Percentiles rank a stretch among this genome's conserved stretches.
Conservation (phyloP, 1,284 basidiomycete species). For the Tremellales sp. region DNA sequence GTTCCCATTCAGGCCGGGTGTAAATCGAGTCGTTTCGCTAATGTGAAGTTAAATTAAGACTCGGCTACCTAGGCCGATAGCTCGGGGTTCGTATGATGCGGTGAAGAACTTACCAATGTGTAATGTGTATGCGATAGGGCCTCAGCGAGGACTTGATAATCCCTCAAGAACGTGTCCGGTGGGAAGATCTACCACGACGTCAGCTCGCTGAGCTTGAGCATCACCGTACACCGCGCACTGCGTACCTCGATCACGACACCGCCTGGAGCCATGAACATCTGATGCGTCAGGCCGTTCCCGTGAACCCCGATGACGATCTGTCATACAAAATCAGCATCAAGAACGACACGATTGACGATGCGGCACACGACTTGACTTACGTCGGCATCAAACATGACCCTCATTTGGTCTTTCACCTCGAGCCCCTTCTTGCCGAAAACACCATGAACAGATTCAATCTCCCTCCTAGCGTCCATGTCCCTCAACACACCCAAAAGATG, state of each 20-base stretch:
- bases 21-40: neutral
- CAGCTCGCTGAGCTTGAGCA: neutral
- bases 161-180: neutral
- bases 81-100: neutral
- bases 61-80: too few species aligned
- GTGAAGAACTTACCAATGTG: neutral
- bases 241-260: conserved; percentile 18
- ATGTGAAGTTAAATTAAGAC: neutral
- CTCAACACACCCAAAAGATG: conserved; percentile 15
- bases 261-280: conserved; percentile 22
- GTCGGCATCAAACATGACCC: neutral
- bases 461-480: conserved; percentile 15
- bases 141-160: neutral
- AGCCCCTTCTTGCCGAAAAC: conserved; percentile 16
- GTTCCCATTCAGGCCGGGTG: neutral
- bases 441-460: conserved; percentile 24
- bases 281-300: conserved; percentile 26
- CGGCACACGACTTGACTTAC: neutral
- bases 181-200: neutral
- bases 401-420: conserved; percentile 15
- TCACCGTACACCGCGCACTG: conserved; percentile 2
- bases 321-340: neutral
- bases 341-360: too few species aligned
- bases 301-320: conserved; percentile 23
- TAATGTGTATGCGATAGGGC: neutral